phyloP scores from a whole-genome alignment of 179 eudicot genomes.

The Vitellaria paradoxa region DNA sequence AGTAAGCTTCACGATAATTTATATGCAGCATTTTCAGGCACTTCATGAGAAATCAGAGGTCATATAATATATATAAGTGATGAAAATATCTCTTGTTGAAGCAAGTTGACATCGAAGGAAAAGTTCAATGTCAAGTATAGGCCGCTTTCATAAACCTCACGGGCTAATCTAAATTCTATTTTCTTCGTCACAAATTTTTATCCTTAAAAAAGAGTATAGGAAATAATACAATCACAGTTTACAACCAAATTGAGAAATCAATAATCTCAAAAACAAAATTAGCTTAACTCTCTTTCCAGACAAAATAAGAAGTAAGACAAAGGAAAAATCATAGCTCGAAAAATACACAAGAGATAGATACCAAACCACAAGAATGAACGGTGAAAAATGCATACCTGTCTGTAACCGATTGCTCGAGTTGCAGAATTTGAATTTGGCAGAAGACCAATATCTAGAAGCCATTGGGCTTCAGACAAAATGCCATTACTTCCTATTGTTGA shows the following conservation, averaged over 20 bases:
- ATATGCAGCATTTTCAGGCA: not conserved
- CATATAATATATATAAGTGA: not conserved
- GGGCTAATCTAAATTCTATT: not conserved
- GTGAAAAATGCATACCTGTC: constrained; percentile 54
- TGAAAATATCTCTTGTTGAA: not conserved
- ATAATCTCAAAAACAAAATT: not conserved
- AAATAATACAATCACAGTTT: not conserved
- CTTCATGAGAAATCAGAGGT: not conserved
- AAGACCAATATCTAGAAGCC: constrained; percentile 94
- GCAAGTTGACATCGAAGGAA: not conserved
- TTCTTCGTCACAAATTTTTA: not conserved
- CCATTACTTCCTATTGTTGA: constrained; percentile 60
- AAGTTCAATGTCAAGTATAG: not conserved
- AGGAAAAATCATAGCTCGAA: not conserved
- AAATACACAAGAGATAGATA: not conserved
- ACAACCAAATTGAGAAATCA: not conserved
- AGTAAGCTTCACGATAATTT: not conserved
- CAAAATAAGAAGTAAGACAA: not conserved
- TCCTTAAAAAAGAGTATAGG: not conserved
- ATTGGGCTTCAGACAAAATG: constrained; percentile 76
- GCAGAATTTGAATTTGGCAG: constrained; percentile 93
- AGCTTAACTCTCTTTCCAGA: not conserved
- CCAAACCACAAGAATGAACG: not conserved
- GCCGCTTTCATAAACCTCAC: not conserved
- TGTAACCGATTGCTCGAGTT: constrained; percentile 93